Conservation (phyloP, 2,329 filamentous ascomycete genomes). For the Penicillium frequentans region DNA sequence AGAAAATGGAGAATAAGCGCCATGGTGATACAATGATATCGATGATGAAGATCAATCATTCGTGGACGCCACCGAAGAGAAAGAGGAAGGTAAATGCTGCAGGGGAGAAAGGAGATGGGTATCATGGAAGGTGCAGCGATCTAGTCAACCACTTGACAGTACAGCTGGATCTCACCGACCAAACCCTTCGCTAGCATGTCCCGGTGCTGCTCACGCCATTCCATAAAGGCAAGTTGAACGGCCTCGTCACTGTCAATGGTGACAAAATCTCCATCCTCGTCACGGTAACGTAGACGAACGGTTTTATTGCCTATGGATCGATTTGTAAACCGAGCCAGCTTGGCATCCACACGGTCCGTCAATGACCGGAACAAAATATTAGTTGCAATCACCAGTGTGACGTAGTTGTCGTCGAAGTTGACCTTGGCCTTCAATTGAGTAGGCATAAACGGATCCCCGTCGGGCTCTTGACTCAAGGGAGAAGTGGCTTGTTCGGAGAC, state of each 20-base stretch:
- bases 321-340: conserved; percentile 81
- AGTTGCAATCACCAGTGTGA: conserved; percentile 92
- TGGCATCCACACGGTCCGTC: conserved; percentile 93
- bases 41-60: conserved; percentile 8
- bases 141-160: conserved; percentile 62
- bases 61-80: conserved; percentile 6
- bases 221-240: conserved; percentile 91
- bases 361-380: conserved; percentile 93
- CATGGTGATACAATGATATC: conserved; percentile 19
- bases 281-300: conserved; percentile 84
- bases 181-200: conserved; percentile 63
- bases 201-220: conserved; percentile 78
- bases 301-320: conserved; percentile 80
- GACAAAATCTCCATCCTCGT: conserved; percentile 90
- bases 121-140: background rate
- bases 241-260: conserved; percentile 95
- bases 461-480: conserved; percentile 34
- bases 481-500: conserved; percentile 34
- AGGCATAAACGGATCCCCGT: conserved; percentile 48
- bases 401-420: conserved; percentile 85
- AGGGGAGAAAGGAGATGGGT: background rate
- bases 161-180: conserved; percentile 87
- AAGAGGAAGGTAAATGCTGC: conserved; percentile 5
- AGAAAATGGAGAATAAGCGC: conserved; percentile 26
- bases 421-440: conserved; percentile 96